Evolutionary conservation across 805 yeast genomes (phyloP), one percentile per base, ranked within the genome.

Genomic region (Blastobotrys chiropterorum): DNA sequence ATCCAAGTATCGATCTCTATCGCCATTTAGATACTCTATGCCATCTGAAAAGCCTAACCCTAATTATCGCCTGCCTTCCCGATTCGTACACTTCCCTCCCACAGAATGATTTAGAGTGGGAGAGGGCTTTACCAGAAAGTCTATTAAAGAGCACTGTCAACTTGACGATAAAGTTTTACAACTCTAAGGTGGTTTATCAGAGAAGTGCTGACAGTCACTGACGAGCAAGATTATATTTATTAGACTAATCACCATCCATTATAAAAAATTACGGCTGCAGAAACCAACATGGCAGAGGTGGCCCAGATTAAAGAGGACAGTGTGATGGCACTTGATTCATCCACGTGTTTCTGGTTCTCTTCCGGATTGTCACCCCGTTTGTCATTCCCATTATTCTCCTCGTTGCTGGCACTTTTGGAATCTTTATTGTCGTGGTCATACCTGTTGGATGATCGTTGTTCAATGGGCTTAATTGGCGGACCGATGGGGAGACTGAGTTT

Each of bases 401-500:
- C 11, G 34, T 26, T 26, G 34, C 5, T 6, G 11, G 48, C 46
- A 7, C 34, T 11, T 26, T 26, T 26, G 5, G 34, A 26, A 26
- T 11, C 34, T 6, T 26, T 26, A 26, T 26, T 11, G 11, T 26
- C 5, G 34, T 6, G 34, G 34, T 26, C 34, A 11, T 5, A 26
- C 34, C 34, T 26, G 34, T 26, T 11, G 5, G 34, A 26, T 11
- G 34, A 11, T 26, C 11, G 8, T 26, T 11, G 34, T 11, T 26
- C 34, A 26, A 5, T 11, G 5, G 34, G 11, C 34, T 5, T 26
- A 6, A 6, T 26, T 11, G 34, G 5, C 34, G 11, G 11, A 11
- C 21, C 44, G 41, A 44, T 41, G 16, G 54, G 21, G 14, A 52
- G 5, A 5, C 22, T 17, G 7, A 56, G 38, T 8, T n/a, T 20